Evolutionary conservation across 2,329 filamentous ascomycete species (phyloP).

Genomic region (Ophiostoma australiae): DNA sequence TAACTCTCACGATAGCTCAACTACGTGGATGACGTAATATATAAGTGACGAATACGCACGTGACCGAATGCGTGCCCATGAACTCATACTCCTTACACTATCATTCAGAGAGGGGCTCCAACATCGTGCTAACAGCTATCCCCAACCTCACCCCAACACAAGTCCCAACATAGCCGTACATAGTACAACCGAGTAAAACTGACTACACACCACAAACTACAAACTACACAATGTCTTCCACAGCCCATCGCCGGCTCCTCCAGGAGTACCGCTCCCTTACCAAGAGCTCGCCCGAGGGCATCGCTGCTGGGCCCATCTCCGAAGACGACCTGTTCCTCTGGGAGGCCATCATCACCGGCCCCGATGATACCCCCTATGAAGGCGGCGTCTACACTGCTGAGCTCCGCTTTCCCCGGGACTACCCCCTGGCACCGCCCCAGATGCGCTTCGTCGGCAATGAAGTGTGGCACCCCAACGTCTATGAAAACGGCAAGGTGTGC

Average conservation of each 20-base stretch:
- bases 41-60: not conserved
- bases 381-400: conserved; percentile 93
- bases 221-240: conserved; percentile 48
- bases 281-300: conserved; percentile 93
- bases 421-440: conserved; percentile 89
- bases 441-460: conserved; percentile 87
- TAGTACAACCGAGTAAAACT: not conserved
- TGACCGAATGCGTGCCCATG: not conserved
- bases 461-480: conserved; percentile 97
- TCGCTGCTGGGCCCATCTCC: conserved; percentile 85
- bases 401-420: conserved; percentile 91
- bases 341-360: conserved; percentile 94
- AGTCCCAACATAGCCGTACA: not conserved
- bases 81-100: not conserved
- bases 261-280: conserved; percentile 94
- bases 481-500: conserved; percentile 85
- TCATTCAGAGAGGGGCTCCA: not conserved
- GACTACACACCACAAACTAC: not conserved
- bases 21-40: not conserved
- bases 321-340: conserved; percentile 95
- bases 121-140: not conserved
- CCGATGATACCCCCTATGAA: conserved; percentile 92
- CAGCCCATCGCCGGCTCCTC: conserved; percentile 75
- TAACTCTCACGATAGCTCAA: not conserved
- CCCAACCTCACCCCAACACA: not conserved